Conservation (phyloP, 2,329 filamentous ascomycete species). For the Alternaria conjuncta region DNA sequence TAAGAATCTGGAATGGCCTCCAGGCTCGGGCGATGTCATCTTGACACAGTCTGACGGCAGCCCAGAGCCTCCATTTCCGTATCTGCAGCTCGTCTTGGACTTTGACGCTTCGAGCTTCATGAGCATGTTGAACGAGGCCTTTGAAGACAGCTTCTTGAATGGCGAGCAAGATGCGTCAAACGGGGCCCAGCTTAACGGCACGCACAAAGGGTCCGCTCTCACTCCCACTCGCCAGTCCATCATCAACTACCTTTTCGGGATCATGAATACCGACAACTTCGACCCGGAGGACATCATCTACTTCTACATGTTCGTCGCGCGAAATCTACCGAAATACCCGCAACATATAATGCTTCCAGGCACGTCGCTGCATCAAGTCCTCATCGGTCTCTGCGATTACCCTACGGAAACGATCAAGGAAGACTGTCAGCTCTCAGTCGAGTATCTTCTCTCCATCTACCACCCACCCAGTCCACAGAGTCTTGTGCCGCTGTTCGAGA, state of each 20-base stretch:
- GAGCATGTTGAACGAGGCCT: constrained; percentile 95
- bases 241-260: constrained; percentile 85
- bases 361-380: constrained; percentile 79
- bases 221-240: constrained; percentile 86
- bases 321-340: constrained; percentile 94
- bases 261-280: constrained; percentile 83
- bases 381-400: constrained; percentile 83
- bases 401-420: constrained; percentile 81
- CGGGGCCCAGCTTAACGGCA: constrained; percentile 61
- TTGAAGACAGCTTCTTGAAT: constrained; percentile 93
- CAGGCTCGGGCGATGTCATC: constrained; percentile 65
- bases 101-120: constrained; percentile 93
- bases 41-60: constrained; percentile 62
- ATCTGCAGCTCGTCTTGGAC: constrained; percentile 80
- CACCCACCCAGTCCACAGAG: constrained; percentile 81
- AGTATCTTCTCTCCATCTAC: constrained; percentile 93
- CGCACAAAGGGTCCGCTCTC: constrained; percentile 37
- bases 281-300: constrained; percentile 85
- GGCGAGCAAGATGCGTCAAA: constrained; percentile 71
- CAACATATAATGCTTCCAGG: constrained; percentile 93
- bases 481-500: constrained; percentile 77
- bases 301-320: constrained; percentile 96
- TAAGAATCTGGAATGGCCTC: constrained; percentile 76
- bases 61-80: constrained; percentile 79
- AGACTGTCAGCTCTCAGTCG: constrained; percentile 94